Conservation (phyloP, 352 stramenopile species). For the Pythium angustatum region DNA sequence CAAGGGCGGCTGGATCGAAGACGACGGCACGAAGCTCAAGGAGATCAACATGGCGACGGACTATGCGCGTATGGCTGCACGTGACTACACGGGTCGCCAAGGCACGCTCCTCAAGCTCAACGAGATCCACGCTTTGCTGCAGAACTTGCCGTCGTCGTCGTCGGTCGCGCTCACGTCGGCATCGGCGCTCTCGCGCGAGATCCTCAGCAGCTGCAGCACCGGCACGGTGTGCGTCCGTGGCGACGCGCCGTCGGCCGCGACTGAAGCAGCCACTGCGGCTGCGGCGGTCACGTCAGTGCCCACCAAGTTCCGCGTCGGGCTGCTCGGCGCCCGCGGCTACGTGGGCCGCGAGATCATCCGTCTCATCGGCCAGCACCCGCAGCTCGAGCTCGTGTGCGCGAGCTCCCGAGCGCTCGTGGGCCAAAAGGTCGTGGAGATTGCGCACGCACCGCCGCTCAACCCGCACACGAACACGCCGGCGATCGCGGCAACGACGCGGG, state of each 20-base stretch:
- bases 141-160: conserved; percentile 71
- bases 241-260: conserved; percentile 15
- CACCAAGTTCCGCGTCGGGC: conserved; percentile 77
- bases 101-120: conserved; percentile 92
- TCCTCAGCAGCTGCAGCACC: conserved; percentile 83
- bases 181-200: conserved; percentile 74
- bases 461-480: conserved; percentile 77
- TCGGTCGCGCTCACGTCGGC: conserved; percentile 88
- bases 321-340: conserved; percentile 86
- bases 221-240: conserved; percentile 84
- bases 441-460: conserved; percentile 74
- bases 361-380: conserved; percentile 71
- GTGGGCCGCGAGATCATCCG: conserved; percentile 87
- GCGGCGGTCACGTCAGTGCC: conserved; percentile 16
- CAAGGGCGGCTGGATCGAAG: conserved; percentile 88
- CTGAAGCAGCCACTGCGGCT: conserved; percentile 24
- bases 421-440: conserved; percentile 78
- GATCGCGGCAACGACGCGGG: conserved; percentile 40
- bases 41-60: conserved; percentile 81
- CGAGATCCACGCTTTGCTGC: conserved; percentile 85
- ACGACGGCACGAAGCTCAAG: conserved; percentile 83
- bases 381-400: conserved; percentile 82
- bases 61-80: conserved; percentile 72
- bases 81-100: conserved; percentile 87
- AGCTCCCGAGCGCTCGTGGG: conserved; percentile 79